These are phyloP conservation scores for Globisporangium cystogenes DNA, from an alignment of 352 stramenopile genomes.

Conservation along the genomic window DNA sequence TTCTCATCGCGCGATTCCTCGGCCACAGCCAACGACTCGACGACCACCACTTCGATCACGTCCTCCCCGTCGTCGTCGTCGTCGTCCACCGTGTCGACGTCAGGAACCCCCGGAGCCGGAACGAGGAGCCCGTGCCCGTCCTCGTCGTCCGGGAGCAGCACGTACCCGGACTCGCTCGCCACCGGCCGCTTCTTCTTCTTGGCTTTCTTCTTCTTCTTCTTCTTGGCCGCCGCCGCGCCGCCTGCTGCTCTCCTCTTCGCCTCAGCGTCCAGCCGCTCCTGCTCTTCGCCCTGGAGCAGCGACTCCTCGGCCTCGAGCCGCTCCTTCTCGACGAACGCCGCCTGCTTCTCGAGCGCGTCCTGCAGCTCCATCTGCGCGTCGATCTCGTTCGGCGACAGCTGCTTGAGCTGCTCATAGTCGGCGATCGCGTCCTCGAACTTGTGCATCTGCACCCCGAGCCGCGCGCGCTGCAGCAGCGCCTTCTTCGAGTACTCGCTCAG, in stretches of 20 bases:
- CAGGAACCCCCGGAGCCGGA: neutral
- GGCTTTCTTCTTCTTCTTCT: slow-evolving; percentile 71
- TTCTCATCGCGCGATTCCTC: too few species aligned
- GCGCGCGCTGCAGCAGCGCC: slow-evolving; percentile 48
- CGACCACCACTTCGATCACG: neutral
- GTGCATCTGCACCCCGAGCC: slow-evolving; percentile 34
- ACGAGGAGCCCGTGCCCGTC: slow-evolving; percentile 7
- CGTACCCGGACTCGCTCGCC: slow-evolving; percentile 19
- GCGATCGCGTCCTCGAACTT: slow-evolving; percentile 51
- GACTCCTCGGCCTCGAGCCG: slow-evolving; percentile 48
- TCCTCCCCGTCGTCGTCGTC: neutral
- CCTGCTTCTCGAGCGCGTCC: slow-evolving; percentile 37
- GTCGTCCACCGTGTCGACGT: neutral
- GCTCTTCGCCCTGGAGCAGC: slow-evolving; percentile 29
- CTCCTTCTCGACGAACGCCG: slow-evolving; percentile 28
- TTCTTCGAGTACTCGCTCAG: slow-evolving; percentile 48
- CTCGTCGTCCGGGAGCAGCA: slow-evolving; percentile 43
- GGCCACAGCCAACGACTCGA: neutral
- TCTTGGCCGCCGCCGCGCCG: slow-evolving; percentile 16
- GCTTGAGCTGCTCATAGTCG: slow-evolving; percentile 60
- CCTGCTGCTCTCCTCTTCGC: slow-evolving; percentile 13
- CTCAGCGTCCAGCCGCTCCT: slow-evolving; percentile 13
- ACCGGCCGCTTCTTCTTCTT: slow-evolving; percentile 59
- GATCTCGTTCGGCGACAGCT: slow-evolving; percentile 60
- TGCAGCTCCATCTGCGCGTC: slow-evolving; percentile 77